A percentile compares a stretch with the other conserved stretches of the same genome.
phyloP scores from a whole-genome alignment of 2,329 filamentous ascomycete species.

The Aspergillus brasiliensis region DNA sequence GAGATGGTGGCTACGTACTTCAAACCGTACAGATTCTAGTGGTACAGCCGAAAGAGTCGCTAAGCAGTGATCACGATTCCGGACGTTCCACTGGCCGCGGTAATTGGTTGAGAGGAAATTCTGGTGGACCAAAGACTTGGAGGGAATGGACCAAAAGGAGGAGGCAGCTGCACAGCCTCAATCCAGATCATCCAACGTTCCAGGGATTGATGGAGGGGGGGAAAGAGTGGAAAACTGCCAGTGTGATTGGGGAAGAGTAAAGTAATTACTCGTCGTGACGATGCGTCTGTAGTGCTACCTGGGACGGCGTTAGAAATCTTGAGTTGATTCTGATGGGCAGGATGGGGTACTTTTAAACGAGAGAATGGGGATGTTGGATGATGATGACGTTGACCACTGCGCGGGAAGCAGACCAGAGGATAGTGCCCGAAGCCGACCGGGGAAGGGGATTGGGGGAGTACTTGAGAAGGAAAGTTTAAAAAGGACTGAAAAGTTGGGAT shows the following conservation, averaged over 20 bases:
- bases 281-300: neutral
- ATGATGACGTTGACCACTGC: neutral
- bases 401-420: neutral
- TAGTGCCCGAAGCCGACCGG: neutral
- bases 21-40: neutral
- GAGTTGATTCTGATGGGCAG: neutral
- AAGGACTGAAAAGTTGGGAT: neutral
- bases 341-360: constrained; percentile 1
- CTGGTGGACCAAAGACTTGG: neutral
- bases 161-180: constrained; percentile 9
- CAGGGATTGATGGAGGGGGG: neutral
- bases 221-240: neutral
- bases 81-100: neutral
- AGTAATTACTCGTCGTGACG: too few species aligned
- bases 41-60: constrained; percentile 3
- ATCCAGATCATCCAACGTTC: constrained; percentile 4
- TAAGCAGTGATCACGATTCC: neutral
- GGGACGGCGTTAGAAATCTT: neutral
- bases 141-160: constrained; percentile 1
- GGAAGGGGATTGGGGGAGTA: too few species aligned
- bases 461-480: neutral
- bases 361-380: neutral
- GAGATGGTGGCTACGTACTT: constrained; percentile 2
- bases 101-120: constrained; percentile 1
- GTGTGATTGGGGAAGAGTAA: neutral